A percentile compares a stretch with the other conserved stretches of the same genome.
phyloP scores from a whole-genome alignment of 495 filamentous ascomycete genomes.

The Hypoxylon cercidicola region DNA sequence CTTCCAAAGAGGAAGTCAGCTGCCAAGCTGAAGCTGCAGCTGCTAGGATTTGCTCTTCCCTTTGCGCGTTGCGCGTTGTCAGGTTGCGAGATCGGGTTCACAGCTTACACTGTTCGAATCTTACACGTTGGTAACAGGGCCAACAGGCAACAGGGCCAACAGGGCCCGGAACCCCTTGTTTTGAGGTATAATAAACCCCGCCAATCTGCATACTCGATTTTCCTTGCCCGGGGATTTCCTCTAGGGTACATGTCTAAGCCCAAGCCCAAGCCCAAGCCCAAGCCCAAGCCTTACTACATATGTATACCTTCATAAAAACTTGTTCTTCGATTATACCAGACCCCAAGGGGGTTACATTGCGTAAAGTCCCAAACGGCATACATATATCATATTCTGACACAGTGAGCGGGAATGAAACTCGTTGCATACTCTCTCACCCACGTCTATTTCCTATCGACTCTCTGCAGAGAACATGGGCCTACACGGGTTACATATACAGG shows the following conservation, averaged over 20 bases:
- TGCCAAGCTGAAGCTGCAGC: no score
- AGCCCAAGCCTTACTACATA: no score
- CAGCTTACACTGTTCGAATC: constrained; percentile 37
- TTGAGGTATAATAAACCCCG: constrained; percentile 41
- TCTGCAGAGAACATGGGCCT: constrained; percentile 21
- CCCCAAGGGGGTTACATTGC: constrained; percentile 30
- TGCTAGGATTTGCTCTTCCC: constrained; percentile 43
- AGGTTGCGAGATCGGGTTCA: constrained; percentile 38
- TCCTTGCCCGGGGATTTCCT: constrained; percentile 3
- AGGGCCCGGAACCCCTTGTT: constrained; percentile 29
- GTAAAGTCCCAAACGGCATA: constrained; percentile 33
- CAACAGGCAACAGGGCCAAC: no score
- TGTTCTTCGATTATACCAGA: no score
- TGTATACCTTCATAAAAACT: no score
- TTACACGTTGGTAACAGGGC: constrained; percentile 38
- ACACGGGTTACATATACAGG: constrained; percentile 15
- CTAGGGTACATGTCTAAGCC: constrained; percentile 3
- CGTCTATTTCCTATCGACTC: constrained; percentile 12
- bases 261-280: no score
- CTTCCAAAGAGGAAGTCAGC: constrained; percentile 43
- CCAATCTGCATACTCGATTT: constrained; percentile 30
- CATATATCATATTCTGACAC: constrained; percentile 34
- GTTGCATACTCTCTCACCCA: constrained; percentile 23
- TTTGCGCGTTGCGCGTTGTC: constrained; percentile 38
- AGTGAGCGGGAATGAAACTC: constrained; percentile 28